phyloP scores from a whole-genome alignment of 306 rosid genomes.

The Pueraria montana region DNA sequence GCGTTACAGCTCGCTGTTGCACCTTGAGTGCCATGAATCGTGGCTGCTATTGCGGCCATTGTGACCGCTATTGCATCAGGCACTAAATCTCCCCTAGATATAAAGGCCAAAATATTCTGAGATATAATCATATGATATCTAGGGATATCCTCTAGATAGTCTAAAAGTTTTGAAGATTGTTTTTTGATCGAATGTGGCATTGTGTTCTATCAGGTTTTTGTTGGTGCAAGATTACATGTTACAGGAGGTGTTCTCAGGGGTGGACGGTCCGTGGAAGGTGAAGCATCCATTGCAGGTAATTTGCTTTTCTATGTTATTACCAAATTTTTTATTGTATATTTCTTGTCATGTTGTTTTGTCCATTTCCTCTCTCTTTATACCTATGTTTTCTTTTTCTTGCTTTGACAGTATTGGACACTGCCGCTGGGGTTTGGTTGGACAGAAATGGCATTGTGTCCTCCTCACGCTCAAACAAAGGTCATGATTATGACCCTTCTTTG shows the following conservation, averaged over 20 bases:
- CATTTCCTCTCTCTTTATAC: constrained; percentile 7
- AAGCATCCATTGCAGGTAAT: constrained; percentile 91
- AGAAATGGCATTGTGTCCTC: constrained; percentile 94
- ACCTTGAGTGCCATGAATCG: neutral
- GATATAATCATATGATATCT: constrained; percentile 24
- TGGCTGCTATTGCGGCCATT: neutral
- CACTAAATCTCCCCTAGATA: neutral
- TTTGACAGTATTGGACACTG: constrained; percentile 94
- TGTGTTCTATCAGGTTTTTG: constrained; percentile 82
- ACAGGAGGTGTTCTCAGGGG: constrained; percentile 98
- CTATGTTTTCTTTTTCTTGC: constrained; percentile 19
- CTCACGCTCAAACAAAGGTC: constrained; percentile 80
- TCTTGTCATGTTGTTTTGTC: constrained; percentile 24
- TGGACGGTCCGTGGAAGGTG: constrained; percentile 97
- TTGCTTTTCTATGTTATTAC: constrained; percentile 28
- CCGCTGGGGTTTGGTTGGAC: constrained; percentile 99
- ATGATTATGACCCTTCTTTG: constrained; percentile 80
- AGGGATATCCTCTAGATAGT: constrained; percentile 27
- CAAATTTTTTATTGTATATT: constrained; percentile 23
- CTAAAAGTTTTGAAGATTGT: constrained; percentile 33
- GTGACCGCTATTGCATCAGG: neutral
- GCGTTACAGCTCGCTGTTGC: neutral
- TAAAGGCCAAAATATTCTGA: constrained; percentile 5
- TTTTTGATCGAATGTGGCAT: constrained; percentile 33
- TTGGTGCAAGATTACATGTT: constrained; percentile 97